Base-by-base conservation (phyloP, 305 asterid genomes). In the Caryopteris hybrid region DNA sequence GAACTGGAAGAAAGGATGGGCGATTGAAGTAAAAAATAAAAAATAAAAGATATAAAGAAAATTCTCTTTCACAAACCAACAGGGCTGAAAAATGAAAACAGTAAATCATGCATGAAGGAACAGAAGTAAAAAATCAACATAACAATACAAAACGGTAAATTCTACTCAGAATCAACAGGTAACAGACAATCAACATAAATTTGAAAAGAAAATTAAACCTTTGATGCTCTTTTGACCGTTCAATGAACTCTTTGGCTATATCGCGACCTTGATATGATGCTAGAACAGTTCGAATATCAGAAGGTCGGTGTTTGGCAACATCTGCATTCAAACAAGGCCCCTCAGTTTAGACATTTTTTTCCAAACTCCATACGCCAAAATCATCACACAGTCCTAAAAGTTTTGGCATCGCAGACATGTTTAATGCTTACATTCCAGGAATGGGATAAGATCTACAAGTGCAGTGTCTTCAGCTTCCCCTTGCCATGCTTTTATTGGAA, bases 201-300 rank as follows among this genome's bases (percentile, higher is more conserved):
- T 58, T 42, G 51, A 51, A 61, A 69, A 11, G 31, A 34, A 65
- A 56, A 7, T 17, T 17, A 51, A 52, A 92, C 98, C 92, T 86
- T 68, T 80, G 88, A 72, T 85, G 83, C 64, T 84, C 90, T 76
- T 88, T 87, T 13, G 97, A 83, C 60, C 99, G 89, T 70, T 90
- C 88, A 68, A 87, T 80, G 81, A 93, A 90, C 88, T 93, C 99
- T 69, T 90, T 85, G 9, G 95, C 72, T 63, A 93, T 81, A 78
- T 93, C 97, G 67, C 71, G 86, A 14, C 95, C 99, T 78, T 88
- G 81, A 74, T 90, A 93, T 43, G 96, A 93, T 61, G 97, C 85
- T 76, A 93, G 70, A 71, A 90, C 97, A 55, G 85, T 6, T 75
- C 99, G 88, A 60, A 88, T 87, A 79, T 93, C 99, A 80, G 83